Evolutionary conservation across 371 early-diverging fungal genomes (phyloP).

Genomic region (Homolaphlyctis polyrhiza): DNA sequence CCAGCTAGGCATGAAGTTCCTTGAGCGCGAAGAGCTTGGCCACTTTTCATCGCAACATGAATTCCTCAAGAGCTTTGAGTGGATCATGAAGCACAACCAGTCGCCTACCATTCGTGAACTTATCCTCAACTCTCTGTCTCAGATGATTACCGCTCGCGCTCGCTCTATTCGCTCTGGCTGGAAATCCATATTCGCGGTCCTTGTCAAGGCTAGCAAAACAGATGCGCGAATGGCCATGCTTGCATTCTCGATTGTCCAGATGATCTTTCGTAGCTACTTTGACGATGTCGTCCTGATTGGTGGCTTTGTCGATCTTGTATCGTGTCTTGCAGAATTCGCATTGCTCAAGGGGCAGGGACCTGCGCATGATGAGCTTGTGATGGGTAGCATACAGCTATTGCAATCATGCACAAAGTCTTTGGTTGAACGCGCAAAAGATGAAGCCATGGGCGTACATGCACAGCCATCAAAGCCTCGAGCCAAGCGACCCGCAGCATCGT

Average conservation of each 20-base stretch:
- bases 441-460: constrained; percentile 3
- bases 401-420: constrained; percentile 49
- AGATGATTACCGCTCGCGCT: constrained; percentile 46
- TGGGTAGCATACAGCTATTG: constrained; percentile 54
- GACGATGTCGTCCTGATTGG: constrained; percentile 54
- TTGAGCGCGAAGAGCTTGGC: constrained; percentile 67
- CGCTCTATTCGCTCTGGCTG: constrained; percentile 58
- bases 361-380: constrained; percentile 47
- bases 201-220: constrained; percentile 34
- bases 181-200: constrained; percentile 64
- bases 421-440: constrained; percentile 25
- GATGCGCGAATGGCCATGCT: constrained; percentile 58
- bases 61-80: constrained; percentile 65
- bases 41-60: constrained; percentile 67
- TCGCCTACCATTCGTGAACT: constrained; percentile 52
- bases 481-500: background rate
- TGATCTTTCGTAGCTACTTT: constrained; percentile 63
- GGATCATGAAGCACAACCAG: constrained; percentile 58
- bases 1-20: constrained; percentile 65
- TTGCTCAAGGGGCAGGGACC: constrained; percentile 37
- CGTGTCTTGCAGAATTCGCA: constrained; percentile 77
- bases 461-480: constrained; percentile 7
- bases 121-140: constrained; percentile 38
- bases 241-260: constrained; percentile 64
- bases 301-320: constrained; percentile 72